Base-by-base conservation (phyloP, 1,139 yeast species). In the Petasospora fabianii region DNA sequence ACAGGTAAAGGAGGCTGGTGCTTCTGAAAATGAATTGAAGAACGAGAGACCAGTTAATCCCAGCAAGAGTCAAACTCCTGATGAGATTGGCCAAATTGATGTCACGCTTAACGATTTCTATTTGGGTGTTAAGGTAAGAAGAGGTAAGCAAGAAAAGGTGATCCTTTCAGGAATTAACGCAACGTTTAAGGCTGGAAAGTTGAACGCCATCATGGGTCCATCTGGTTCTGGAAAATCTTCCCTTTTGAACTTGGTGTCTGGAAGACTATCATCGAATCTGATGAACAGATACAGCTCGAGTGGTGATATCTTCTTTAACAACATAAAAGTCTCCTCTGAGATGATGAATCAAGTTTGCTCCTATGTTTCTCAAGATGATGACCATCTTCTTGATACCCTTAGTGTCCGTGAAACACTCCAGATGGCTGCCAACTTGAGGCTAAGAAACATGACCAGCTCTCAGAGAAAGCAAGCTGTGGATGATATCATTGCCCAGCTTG, bases 321-420 rank as follows among this genome's bases (percentile, higher is more conserved):
- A 79, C 44, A 52, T 57, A 64, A 27, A 66, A 16, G 69, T 80
- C 2, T 62, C 75, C 0, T 62, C 72, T 2, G 54, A 60, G 1
- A 67, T 73, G 42, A 60, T 81, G 37, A 61, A 73, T 10, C 64
- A 69, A 16, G 64, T 84, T 1, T 79, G 92, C 27, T 75, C 81
- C 0, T 86, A 83, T 59, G 95, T 86, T 16, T 75, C 87, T 1
- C 95, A 86, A 55, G 86, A 81, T 49, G 95, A 86, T 56, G 80
- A 76, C 48, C 80, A 84, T 24, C 65, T 86, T 38, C 64, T 84
- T 32, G 74, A 88, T 1, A 69, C 80, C 11, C 65, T 86, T 38
- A 85, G 95, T 0, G 95, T 86, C 0, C 62, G 51, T 24, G 90
- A 82, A 58, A 82, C 88, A 6, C 66, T 82, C 40, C 65, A 67